Evolutionary conservation across 495 filamentous ascomycete species (phyloP).

Genomic region (Talaromyces stipitatus): DNA sequence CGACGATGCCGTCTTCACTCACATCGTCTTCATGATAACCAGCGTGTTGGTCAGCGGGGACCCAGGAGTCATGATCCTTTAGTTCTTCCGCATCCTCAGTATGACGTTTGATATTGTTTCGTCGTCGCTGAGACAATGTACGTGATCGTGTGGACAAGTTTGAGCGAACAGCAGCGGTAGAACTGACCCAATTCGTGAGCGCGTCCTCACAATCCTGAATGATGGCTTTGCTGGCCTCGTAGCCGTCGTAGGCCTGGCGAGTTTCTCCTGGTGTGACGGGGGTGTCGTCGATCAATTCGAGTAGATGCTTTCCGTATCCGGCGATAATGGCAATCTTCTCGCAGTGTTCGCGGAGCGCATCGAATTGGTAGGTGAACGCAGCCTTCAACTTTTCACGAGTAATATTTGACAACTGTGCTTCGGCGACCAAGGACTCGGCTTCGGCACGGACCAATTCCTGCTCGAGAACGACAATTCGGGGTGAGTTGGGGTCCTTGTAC

Average conservation of each 20-base stretch:
- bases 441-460: constrained; percentile 98
- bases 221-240: constrained; percentile 96
- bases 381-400: constrained; percentile 98
- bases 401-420: constrained; percentile 97
- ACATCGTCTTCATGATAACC: constrained; percentile 56
- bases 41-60: constrained; percentile 71
- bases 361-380: constrained; percentile 97
- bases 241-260: constrained; percentile 91
- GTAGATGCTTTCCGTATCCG: constrained; percentile 91
- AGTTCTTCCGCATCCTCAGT: constrained; percentile 80
- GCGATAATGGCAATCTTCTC: constrained; percentile 98
- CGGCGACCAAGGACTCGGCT: constrained; percentile 94
- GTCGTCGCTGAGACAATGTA: constrained; percentile 76
- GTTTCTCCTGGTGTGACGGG: constrained; percentile 97
- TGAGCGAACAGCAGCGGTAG: constrained; percentile 79
- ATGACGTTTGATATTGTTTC: constrained; percentile 57
- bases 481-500: constrained; percentile 98
- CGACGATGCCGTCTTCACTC: constrained; percentile 49
- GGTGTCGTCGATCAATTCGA: constrained; percentile 92
- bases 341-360: constrained; percentile 93
- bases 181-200: constrained; percentile 90
- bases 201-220: constrained; percentile 98
- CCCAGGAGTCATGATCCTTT: constrained; percentile 83
- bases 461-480: constrained; percentile 94
- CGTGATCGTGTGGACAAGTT: constrained; percentile 78